Evolutionary conservation across 495 filamentous ascomycete species (phyloP), one percentile per base, ranked within the genome.

Genomic region (Sporormia fimetaria): DNA sequence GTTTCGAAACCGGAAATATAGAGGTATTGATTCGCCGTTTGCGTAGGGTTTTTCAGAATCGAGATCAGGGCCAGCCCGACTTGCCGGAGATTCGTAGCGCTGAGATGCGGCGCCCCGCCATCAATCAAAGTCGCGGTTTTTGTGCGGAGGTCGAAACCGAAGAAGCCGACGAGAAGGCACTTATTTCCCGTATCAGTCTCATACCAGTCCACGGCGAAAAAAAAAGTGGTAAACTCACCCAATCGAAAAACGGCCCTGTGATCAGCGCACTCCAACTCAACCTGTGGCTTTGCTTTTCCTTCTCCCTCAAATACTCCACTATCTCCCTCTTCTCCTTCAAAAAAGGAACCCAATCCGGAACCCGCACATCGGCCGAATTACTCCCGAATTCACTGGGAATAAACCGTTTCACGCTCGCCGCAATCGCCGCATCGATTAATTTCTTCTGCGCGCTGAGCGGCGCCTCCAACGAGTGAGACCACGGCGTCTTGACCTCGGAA

Each of bases 161-260:
- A 44, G 52, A 75, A 66, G 21, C 61, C 60, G 15, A 56, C 58
- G 18, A 31, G 27, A 12, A 71, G 47, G 33, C 54, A 60, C 61
- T 63, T 57, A 28, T 24, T 30, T 7, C 29, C 15, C 17, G 44
- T 42, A 21, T 18, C 28, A 40, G 21, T 29, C 25, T 7, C 25
- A 7, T 27, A 7, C 25, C 7, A 27, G 7, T 7, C 25, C 7
- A 33, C 7, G 15, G 15, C 7, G 15, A 15, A 8, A 33, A 8
- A 33, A 8, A 8, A 37, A 9, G 16, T 27, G 16, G 3, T 24
- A 10, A 17, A 51, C 49, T 31, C 53, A 63, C 62, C 67, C 66
- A 68, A 50, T 74, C 71, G 38, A 76, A 66, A 49, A 75, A 63
- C 9, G 61, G 58, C 2, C 68, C 67, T 15, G 63, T 62, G 3